Conservation (phyloP, 257 asterid genomes). For the Lantana camara region DNA sequence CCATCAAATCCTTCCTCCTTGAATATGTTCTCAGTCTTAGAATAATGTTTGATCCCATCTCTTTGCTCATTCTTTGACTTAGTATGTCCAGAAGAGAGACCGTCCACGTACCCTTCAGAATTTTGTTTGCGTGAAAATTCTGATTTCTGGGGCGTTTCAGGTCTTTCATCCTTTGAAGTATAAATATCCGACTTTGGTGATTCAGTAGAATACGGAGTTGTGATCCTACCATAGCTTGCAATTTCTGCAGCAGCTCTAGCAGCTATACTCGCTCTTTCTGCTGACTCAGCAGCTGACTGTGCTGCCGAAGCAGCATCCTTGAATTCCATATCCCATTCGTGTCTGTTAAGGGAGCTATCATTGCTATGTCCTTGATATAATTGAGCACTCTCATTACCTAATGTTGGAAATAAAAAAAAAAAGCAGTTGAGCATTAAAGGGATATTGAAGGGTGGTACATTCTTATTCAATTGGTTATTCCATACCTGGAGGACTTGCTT, state of each 20-base stretch:
- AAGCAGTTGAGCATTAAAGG: conserved; percentile 21
- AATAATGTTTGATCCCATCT: conserved; percentile 32
- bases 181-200: conserved; percentile 35
- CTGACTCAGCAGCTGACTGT: conserved; percentile 92
- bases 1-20: conserved; percentile 34
- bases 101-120: conserved; percentile 39
- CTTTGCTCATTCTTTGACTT: conserved; percentile 35
- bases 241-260: conserved; percentile 94
- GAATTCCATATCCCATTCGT: conserved; percentile 72
- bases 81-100: conserved; percentile 31
- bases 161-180: conserved; percentile 38
- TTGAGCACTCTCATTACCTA: conserved; percentile 34
- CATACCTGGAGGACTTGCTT: conserved; percentile 60
- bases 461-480: conserved; percentile 8
- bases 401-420: conserved; percentile 31
- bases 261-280: conserved; percentile 85
- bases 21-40: conserved; percentile 31
- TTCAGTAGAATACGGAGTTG: conserved; percentile 45
- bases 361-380: conserved; percentile 41
- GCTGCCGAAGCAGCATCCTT: conserved; percentile 95
- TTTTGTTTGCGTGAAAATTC: conserved; percentile 29
- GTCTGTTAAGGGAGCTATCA: conserved; percentile 36
- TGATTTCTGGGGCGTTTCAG: conserved; percentile 30
- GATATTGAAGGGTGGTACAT: conserved; percentile 9
- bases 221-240: conserved; percentile 47